Conservation (phyloP, 1,284 basidiomycete species). For the Malassezia brasiliensis region DNA sequence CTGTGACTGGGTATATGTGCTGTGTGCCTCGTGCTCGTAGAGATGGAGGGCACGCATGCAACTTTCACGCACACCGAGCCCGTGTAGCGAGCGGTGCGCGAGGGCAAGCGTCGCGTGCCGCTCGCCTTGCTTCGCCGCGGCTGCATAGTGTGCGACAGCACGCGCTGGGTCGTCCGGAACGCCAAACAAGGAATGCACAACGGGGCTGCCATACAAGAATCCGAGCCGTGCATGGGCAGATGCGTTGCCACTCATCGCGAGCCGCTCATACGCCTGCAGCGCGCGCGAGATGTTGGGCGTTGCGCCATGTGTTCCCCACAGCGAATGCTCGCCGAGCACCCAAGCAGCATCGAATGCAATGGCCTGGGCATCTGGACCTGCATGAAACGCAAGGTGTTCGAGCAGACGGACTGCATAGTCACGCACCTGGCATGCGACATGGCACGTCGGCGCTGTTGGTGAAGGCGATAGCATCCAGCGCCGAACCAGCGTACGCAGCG, state of each 20-base stretch:
- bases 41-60: slow-evolving; percentile 51
- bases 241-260: slow-evolving; percentile 31
- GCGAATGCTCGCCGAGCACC: slow-evolving; percentile 36
- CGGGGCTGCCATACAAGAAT: slow-evolving; percentile 31
- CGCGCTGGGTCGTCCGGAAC: neutral
- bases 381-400: neutral
- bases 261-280: slow-evolving; percentile 26
- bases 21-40: slow-evolving; percentile 21
- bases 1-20: neutral
- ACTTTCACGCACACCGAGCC: slow-evolving; percentile 64
- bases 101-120: slow-evolving; percentile 82
- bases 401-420: neutral
- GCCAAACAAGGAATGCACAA: neutral
- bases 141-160: slow-evolving; percentile 82
- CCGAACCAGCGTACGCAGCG: neutral
- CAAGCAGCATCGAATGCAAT: slow-evolving; percentile 28
- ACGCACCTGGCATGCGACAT: neutral
- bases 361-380: too few species aligned
- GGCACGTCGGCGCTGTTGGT: too few species aligned
- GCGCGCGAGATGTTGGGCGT: slow-evolving; percentile 29
- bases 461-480: neutral
- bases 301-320: slow-evolving; percentile 43
- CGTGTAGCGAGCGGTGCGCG: slow-evolving; percentile 88
- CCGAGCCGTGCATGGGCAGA: slow-evolving; percentile 37
- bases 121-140: slow-evolving; percentile 76